These are phyloP conservation scores for Lentinula novae-zelandiae DNA, from an alignment of 1,284 basidiomycete genomes.

Conservation along the genomic window DNA sequence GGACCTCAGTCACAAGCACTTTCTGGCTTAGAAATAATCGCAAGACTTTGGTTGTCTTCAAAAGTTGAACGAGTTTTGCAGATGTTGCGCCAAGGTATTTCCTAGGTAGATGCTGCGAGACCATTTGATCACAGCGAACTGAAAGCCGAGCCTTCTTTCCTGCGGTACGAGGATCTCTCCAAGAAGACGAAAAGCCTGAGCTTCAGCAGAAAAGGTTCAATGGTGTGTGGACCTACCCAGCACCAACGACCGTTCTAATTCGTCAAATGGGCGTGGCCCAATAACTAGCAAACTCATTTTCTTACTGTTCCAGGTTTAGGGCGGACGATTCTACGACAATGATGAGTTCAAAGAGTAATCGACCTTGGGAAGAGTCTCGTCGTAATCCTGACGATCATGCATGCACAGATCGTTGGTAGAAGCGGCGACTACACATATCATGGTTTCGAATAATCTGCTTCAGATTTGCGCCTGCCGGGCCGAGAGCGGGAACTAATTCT, in stretches of 20 bases:
- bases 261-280: constrained; percentile 42
- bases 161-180: constrained; percentile 96
- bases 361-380: too few species aligned
- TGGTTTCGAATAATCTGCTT: too few species aligned
- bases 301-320: constrained; percentile 80
- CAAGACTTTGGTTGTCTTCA: constrained; percentile 54
- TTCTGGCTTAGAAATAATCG: constrained; percentile 99
- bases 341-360: constrained; percentile 8
- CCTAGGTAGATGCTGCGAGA: constrained; percentile 75
- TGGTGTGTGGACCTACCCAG: constrained; percentile 51
- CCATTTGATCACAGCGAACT: constrained; percentile 96
- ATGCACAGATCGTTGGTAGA: too few species aligned
- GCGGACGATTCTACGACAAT: constrained; percentile 91
- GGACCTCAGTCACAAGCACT: constrained; percentile 91
- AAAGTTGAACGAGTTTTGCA: constrained; percentile 64
- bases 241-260: constrained; percentile 71
- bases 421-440: too few species aligned
- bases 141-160: constrained; percentile 97
- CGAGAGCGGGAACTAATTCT: too few species aligned
- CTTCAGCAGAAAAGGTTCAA: not conserved
- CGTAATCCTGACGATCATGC: too few species aligned
- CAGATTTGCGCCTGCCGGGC: too few species aligned
- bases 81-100: constrained; percentile 81
- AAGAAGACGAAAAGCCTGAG: constrained; percentile 14
- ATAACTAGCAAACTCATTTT: constrained; percentile 81